Percentiles rank a stretch among this genome's conserved stretches.
Conservation (phyloP, 352 stramenopile species). For the Phytophthora aleatoria region DNA sequence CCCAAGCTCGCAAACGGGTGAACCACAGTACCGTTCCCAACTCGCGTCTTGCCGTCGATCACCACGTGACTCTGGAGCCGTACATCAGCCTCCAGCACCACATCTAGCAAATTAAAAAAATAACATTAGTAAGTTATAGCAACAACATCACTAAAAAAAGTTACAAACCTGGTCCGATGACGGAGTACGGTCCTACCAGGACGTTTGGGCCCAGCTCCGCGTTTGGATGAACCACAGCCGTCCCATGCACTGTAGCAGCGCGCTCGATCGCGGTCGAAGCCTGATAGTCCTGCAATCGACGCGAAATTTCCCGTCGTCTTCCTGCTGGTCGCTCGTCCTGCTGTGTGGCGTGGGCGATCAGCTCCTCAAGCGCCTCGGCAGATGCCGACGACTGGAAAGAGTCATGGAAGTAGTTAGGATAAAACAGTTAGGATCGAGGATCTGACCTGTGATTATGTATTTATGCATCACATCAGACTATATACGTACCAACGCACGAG, state of each 20-base stretch:
- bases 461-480: not conserved
- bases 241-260: slow-evolving; percentile 54
- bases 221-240: slow-evolving; percentile 71
- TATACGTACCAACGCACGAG: slow-evolving; percentile 19
- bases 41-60: slow-evolving; percentile 64
- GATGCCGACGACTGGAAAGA: slow-evolving; percentile 23
- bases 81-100: slow-evolving; percentile 68
- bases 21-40: slow-evolving; percentile 61
- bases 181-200: slow-evolving; percentile 71
- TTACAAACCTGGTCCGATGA: slow-evolving; percentile 61
- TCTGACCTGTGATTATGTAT: not conserved
- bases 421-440: not conserved
- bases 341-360: slow-evolving; percentile 53
- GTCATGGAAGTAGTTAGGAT: not conserved
- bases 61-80: slow-evolving; percentile 77
- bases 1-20: slow-evolving; percentile 81
- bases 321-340: slow-evolving; percentile 12
- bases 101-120: slow-evolving; percentile 43
- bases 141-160: slow-evolving; percentile 9
- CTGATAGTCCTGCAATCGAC: slow-evolving; percentile 9
- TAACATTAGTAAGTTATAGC: slow-evolving; percentile 17
- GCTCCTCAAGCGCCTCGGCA: slow-evolving; percentile 50
- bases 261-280: slow-evolving; percentile 12
- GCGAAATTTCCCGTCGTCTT: slow-evolving; percentile 9
- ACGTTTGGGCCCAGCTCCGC: slow-evolving; percentile 61